Percentiles rank a stretch among this genome's conserved stretches.
Evolutionary conservation across 202 grass and related monocot genomes (phyloP).

Genomic region (Hordeum pubiflorum): DNA sequence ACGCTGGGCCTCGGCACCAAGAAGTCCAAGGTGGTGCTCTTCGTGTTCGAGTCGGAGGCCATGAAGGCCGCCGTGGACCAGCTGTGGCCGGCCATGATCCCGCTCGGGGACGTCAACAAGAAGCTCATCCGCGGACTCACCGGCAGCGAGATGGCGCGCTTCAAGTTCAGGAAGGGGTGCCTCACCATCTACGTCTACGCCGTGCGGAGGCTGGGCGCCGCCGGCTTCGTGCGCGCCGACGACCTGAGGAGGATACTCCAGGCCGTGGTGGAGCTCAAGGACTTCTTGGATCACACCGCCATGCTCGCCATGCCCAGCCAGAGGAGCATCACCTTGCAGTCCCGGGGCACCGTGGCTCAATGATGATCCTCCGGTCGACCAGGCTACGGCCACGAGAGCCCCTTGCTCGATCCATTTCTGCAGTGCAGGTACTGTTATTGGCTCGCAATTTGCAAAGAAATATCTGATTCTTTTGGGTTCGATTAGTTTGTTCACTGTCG

Average conservation of each 20-base stretch:
- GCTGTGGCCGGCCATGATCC: slow-evolving; percentile 74
- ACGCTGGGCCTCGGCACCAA: slow-evolving; percentile 95
- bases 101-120: slow-evolving; percentile 92
- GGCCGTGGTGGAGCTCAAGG: slow-evolving; percentile 69
- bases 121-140: slow-evolving; percentile 86
- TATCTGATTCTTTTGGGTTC: slow-evolving; percentile 23
- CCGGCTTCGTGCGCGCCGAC: slow-evolving; percentile 74
- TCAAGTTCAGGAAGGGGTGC: slow-evolving; percentile 97
- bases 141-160: slow-evolving; percentile 88
- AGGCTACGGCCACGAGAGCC: too few relatives aligned
- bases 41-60: slow-evolving; percentile 86
- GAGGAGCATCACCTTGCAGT: slow-evolving; percentile 76
- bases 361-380: neutral
- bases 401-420: neutral
- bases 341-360: slow-evolving; percentile 46
- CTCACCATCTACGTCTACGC: slow-evolving; percentile 98
- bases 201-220: slow-evolving; percentile 64
- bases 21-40: slow-evolving; percentile 89
- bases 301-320: slow-evolving; percentile 95
- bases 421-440: slow-evolving; percentile 23
- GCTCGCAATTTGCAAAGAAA: slow-evolving; percentile 15
- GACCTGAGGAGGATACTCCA: slow-evolving; percentile 77
- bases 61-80: slow-evolving; percentile 85
- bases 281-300: slow-evolving; percentile 95
- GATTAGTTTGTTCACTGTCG: slow-evolving; percentile 33